phyloP scores from a whole-genome alignment of 108 stramenopile genomes.

The Cyclotella kingstonii region DNA sequence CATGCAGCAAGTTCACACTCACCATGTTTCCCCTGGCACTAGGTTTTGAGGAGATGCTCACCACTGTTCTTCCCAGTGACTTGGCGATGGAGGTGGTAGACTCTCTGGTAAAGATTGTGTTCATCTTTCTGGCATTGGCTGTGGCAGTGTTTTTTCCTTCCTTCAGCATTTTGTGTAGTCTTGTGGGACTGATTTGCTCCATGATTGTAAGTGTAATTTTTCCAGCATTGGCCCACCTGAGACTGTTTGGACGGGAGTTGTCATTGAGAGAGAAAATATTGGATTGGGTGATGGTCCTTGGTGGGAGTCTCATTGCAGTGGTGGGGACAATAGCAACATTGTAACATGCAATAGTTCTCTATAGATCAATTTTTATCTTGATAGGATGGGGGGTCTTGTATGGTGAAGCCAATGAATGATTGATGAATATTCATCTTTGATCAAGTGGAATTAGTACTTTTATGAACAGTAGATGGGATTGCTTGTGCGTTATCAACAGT shows the following conservation, averaged over 20 bases:
- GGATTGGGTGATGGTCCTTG: slow-evolving; percentile 32
- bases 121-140: slow-evolving; percentile 53
- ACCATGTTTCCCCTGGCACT: slow-evolving; percentile 85
- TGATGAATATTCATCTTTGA: no score
- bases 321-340: slow-evolving; percentile 58
- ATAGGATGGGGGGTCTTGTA: no score
- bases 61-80: slow-evolving; percentile 63
- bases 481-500: no score
- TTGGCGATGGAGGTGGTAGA: slow-evolving; percentile 49
- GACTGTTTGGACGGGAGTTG: slow-evolving; percentile 59
- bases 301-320: slow-evolving; percentile 51
- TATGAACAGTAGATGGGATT: no score
- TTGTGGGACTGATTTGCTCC: slow-evolving; percentile 83
- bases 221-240: slow-evolving; percentile 70
- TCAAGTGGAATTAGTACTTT: no score
- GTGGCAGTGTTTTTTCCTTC: slow-evolving; percentile 78
- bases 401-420: no score
- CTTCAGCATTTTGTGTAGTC: slow-evolving; percentile 66
- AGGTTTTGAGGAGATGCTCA: slow-evolving; percentile 80
- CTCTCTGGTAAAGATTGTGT: slow-evolving; percentile 54
- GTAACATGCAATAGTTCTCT: no score
- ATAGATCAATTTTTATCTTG: no score
- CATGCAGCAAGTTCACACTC: slow-evolving; percentile 73
- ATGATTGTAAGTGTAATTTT: slow-evolving; percentile 77
- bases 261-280: slow-evolving; percentile 41